Base-by-base conservation (phyloP, 495 filamentous ascomycete genomes). In the Opeltia flavorubescens region DNA sequence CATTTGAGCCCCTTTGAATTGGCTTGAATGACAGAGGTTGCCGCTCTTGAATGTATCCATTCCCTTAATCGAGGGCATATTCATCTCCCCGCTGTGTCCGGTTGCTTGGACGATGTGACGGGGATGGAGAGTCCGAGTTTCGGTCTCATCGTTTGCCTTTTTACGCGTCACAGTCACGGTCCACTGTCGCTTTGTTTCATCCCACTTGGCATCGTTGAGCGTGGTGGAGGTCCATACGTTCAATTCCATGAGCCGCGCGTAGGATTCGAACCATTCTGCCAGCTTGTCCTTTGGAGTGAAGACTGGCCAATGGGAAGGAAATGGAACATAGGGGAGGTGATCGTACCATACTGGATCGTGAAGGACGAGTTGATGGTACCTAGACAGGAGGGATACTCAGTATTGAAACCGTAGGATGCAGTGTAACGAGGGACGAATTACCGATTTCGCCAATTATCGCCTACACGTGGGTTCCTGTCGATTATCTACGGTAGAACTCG, bases 251-350 rank as follows among this genome's bases (percentile, higher is more conserved):
- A 76, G 51, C 28, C 74, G 75, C 39, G 75, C 83, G 52, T 91
- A 91, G 2, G 69, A 67, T 36, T 87, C 80, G 55, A 89, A 78
- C 68, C 82, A 89, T 29, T 85, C 78, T 13, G 78, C 85, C 0
- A 88, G 67, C 50, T 89, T 89, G 58, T 89, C 83, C 55, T 88
- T 88, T 1, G 84, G 84, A 1, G 81, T 83, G 56, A 81, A 85
- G 23, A 44, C 21, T 9, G 42, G 42, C 81, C 84, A 89, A 48
- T 63, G 64, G 0, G 68, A 49, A 9, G 84, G 84, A 52, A 88
- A 89, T 0, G 67, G 62, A 1, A 88, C 38, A 59, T 86, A 88
- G 1, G 84, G 80, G 59, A 87, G 57, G 55, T 87, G 82, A 55
- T 86, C 80, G 52, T 76, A 85, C 75, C 79, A 83, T 3, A 88